These are phyloP conservation scores for Neurospora tetraspora DNA, from an alignment of 495 filamentous ascomycete genomes.

Conservation along the genomic window DNA sequence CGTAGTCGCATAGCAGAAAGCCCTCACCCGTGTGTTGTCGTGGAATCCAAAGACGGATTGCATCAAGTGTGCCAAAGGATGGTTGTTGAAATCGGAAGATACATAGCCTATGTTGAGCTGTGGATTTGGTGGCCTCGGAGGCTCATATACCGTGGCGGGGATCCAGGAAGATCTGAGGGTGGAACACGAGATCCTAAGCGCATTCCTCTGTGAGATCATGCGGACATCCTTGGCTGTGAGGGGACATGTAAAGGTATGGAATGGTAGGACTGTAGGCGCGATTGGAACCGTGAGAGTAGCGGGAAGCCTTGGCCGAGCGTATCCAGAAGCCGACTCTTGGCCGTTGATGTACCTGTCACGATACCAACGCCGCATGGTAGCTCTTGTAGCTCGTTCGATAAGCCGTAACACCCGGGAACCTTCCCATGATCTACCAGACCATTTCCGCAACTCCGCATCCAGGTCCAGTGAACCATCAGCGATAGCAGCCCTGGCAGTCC, in stretches of 20 bases:
- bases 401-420: constrained; percentile 79
- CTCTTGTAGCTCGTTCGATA: constrained; percentile 71
- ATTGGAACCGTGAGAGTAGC: constrained; percentile 66
- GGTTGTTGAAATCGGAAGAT: constrained; percentile 98
- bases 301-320: constrained; percentile 69
- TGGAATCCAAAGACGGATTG: constrained; percentile 97
- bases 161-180: constrained; percentile 83
- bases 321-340: constrained; percentile 47
- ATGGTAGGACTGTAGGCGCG: constrained; percentile 93
- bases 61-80: constrained; percentile 94
- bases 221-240: constrained; percentile 89
- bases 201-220: constrained; percentile 92
- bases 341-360: constrained; percentile 64
- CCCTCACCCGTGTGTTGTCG: constrained; percentile 58
- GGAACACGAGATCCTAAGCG: constrained; percentile 81
- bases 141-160: constrained; percentile 67
- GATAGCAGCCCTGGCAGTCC: constrained; percentile 15
- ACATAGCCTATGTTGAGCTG: constrained; percentile 89
- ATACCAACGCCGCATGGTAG: constrained; percentile 79
- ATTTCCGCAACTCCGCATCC: constrained; percentile 44
- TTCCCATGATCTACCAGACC: constrained; percentile 76
- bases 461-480: constrained; percentile 22
- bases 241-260: constrained; percentile 96
- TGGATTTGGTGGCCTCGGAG: constrained; percentile 72
- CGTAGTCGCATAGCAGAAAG: constrained; percentile 96